Base-by-base conservation (phyloP, 257 asterid species). In the Rubia yunnanensis region DNA sequence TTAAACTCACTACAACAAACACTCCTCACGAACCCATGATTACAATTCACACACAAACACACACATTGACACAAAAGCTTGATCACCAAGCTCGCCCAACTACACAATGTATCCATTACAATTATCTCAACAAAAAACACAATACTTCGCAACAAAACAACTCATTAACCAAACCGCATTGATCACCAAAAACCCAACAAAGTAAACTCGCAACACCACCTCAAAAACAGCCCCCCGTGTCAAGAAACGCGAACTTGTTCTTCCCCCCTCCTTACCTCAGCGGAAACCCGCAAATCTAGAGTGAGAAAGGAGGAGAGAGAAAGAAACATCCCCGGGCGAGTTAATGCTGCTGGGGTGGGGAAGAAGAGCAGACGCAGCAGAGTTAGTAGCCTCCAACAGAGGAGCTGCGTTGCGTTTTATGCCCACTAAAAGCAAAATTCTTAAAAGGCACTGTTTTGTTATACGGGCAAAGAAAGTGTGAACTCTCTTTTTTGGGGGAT, bases 1-100 rank as follows among this genome's bases (percentile, higher is more conserved):
- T 22, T n/a, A 36, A 48, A 60, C 32, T 22, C 53, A 27, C 46
- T 27, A 13, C 50, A 31, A 11, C 27, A 56, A 35, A 35, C 39
- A 13, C n/a, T 15, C 55, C 26, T n/a, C 56, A 48, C 41, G 20
- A 34, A 27, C 56, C 11, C 36, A 67, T 17, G 10, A 10, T 30
- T 27, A 10, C 17, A n/a, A 6, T 11, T 34, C 46, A 54, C 60
- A 44, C 7, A 41, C 10, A 26, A 14, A n/a, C 7, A 28, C 6
- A 20, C 48, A 10, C 34, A 61, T 49, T 31, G 30, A 10, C 31
- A 35, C 55, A 70, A 46, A 60, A 56, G 3, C 20, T 11, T 63
- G 69, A 70, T 70, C 69, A 70, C 57, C 74, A 70, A 54, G 20
- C 52, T 44, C 52, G 17, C 20, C 52, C 52, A 44, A 44, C 22